These are phyloP conservation scores for Ophiostoma sp. DNA, from an alignment of 2,329 filamentous ascomycete genomes.

Conservation along the genomic window DNA sequence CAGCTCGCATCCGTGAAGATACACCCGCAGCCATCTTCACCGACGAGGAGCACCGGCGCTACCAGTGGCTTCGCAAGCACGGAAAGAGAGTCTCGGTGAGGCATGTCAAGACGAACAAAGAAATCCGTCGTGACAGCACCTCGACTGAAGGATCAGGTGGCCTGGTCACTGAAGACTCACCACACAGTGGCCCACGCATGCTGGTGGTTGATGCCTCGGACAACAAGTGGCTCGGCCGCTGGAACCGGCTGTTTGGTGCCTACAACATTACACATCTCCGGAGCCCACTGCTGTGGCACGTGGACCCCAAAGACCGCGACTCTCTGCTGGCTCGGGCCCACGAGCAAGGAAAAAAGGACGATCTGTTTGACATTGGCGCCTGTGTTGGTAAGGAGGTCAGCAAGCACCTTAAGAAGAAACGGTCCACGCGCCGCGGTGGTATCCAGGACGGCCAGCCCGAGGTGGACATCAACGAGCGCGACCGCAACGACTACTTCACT, in stretches of 20 bases:
- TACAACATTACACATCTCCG: conserved; percentile 67
- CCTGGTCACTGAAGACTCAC: conserved; percentile 23
- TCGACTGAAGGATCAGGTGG: background rate
- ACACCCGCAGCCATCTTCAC: conserved; percentile 76
- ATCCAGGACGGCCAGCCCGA: conserved; percentile 37
- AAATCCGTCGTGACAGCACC: conserved; percentile 16
- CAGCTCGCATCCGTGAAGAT: conserved; percentile 64
- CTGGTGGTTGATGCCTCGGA: conserved; percentile 63
- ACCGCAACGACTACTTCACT: conserved; percentile 64
- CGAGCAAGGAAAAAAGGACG: conserved; percentile 52
- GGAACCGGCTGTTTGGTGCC: conserved; percentile 63
- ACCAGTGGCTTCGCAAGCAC: conserved; percentile 69
- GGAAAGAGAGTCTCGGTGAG: conserved; percentile 55
- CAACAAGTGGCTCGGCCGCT: conserved; percentile 62
- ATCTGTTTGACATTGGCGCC: conserved; percentile 64
- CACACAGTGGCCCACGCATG: conserved; percentile 37
- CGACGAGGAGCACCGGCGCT: conserved; percentile 76
- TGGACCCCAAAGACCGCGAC: conserved; percentile 70
- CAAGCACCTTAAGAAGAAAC: conserved; percentile 71
- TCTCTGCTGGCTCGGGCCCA: conserved; percentile 65
- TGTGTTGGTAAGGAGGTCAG: conserved; percentile 76
- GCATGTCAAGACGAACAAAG: conserved; percentile 41
- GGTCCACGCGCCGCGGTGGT: conserved; percentile 24
- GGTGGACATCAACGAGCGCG: conserved; percentile 58
- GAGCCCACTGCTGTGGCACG: conserved; percentile 78